Conservation (phyloP, 2,329 filamentous ascomycete genomes). For the Talaromyces albobiverticillius region DNA sequence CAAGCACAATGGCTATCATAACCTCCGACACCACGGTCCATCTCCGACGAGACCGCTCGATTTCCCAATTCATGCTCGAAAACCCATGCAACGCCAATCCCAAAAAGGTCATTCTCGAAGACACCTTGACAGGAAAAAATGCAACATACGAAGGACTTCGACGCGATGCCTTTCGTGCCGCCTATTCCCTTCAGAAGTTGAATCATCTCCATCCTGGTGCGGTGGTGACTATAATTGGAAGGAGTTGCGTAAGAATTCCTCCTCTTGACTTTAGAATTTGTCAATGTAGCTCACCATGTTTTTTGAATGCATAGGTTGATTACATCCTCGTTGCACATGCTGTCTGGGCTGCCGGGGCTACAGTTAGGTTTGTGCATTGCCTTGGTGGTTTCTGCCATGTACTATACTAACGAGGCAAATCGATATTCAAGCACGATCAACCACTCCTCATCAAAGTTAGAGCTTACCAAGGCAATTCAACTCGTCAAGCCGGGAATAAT, state of each 20-base stretch:
- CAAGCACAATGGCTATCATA: conserved; percentile 14
- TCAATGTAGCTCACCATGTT: no score
- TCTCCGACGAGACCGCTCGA: conserved; percentile 11
- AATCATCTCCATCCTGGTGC: conserved; percentile 13
- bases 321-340: conserved; percentile 16
- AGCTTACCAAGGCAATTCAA: conserved; percentile 16
- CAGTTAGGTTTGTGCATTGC: conserved; percentile 18
- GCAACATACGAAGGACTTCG: conserved; percentile 15
- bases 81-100: conserved; percentile 17
- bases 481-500: background rate
- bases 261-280: no score
- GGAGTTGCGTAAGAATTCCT: conserved; percentile 8
- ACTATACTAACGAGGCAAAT: no score
- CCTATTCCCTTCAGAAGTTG: conserved; percentile 2
- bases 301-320: conserved; percentile 7
- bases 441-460: conserved; percentile 10
- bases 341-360: conserved; percentile 17
- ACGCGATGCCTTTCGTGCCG: conserved; percentile 14
- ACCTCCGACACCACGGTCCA: conserved; percentile 8
- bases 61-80: conserved; percentile 14
- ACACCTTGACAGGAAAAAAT: conserved; percentile 16
- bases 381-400: no score
- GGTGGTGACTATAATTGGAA: conserved; percentile 15
- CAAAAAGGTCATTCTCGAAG: conserved; percentile 18
- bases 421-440: conserved; percentile 18